Conservation (phyloP, 2,329 filamentous ascomycete genomes). For the Hawksworthiomyces lignivorus region DNA sequence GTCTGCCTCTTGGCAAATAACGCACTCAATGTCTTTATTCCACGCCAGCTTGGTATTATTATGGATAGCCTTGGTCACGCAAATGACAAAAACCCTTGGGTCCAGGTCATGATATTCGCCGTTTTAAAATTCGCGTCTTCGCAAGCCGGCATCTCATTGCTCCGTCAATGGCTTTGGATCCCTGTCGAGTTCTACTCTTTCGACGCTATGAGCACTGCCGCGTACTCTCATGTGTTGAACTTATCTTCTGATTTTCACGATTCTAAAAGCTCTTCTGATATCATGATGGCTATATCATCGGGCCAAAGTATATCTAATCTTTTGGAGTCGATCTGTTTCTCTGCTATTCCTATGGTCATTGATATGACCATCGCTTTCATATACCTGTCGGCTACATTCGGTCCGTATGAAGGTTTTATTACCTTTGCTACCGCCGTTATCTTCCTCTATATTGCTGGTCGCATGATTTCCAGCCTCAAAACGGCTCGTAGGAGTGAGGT, state of each 20-base stretch:
- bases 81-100: slow-evolving; percentile 42
- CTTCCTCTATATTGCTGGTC: slow-evolving; percentile 46
- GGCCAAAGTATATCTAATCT: slow-evolving; percentile 47
- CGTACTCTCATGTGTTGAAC: slow-evolving; percentile 52
- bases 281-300: slow-evolving; percentile 48
- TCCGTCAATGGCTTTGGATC: slow-evolving; percentile 49
- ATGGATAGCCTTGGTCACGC: slow-evolving; percentile 56
- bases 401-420: slow-evolving; percentile 55
- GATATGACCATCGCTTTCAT: slow-evolving; percentile 52
- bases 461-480: slow-evolving; percentile 43
- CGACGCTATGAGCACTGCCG: slow-evolving; percentile 44
- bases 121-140: slow-evolving; percentile 44
- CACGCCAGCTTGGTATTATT: slow-evolving; percentile 74
- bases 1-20: slow-evolving; percentile 64
- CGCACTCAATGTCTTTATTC: slow-evolving; percentile 66
- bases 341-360: slow-evolving; percentile 51
- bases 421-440: slow-evolving; percentile 50
- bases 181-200: slow-evolving; percentile 51
- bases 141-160: slow-evolving; percentile 45
- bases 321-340: slow-evolving; percentile 51
- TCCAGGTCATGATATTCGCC: slow-evolving; percentile 45
- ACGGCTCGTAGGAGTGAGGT: slow-evolving; percentile 42
- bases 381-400: slow-evolving; percentile 52
- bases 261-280: slow-evolving; percentile 51
- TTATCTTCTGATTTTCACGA: slow-evolving; percentile 56